These are phyloP conservation scores for Carex littledalei DNA, from an alignment of 176 grass and related monocot species.

Conservation along the genomic window DNA sequence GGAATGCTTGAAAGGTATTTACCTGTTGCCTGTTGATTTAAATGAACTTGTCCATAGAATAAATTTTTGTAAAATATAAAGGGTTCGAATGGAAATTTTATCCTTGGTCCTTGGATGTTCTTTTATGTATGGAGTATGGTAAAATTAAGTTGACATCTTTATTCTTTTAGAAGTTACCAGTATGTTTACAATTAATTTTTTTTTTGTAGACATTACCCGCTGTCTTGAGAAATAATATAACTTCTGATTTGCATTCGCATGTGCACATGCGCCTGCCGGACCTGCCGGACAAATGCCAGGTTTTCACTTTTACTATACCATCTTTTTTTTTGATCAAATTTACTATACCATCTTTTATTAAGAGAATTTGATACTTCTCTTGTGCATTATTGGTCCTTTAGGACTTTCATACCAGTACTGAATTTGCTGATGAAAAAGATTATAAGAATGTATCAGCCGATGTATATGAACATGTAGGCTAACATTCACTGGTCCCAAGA, in stretches of 20 bases:
- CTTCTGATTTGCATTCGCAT: not conserved
- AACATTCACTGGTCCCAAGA: not conserved
- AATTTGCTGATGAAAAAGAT: not conserved
- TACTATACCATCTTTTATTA: not conserved
- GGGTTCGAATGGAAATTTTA: not conserved
- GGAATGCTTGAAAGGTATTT: not conserved
- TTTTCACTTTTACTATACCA: not conserved
- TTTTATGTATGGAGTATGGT: not conserved
- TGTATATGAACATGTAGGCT: not conserved
- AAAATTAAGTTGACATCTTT: not conserved
- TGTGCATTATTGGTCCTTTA: not conserved
- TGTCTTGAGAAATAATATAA: not conserved
- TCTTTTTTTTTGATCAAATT: not conserved
- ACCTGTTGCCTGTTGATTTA: not conserved
- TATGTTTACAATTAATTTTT: not conserved
- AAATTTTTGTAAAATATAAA: not conserved
- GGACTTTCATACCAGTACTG: not conserved
- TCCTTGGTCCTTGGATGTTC: not conserved
- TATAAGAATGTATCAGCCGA: not conserved
- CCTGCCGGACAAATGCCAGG: slow-evolving; percentile 20
- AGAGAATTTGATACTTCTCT: not conserved
- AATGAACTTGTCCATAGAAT: not conserved
- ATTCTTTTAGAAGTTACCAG: slow-evolving; percentile 2
- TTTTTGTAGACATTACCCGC: not conserved
- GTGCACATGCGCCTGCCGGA: not conserved